Percentiles rank a stretch among this genome's conserved stretches.
Evolutionary conservation across 164 flowering plant species (phyloP).

Genomic region (Magnolia officinalis): DNA sequence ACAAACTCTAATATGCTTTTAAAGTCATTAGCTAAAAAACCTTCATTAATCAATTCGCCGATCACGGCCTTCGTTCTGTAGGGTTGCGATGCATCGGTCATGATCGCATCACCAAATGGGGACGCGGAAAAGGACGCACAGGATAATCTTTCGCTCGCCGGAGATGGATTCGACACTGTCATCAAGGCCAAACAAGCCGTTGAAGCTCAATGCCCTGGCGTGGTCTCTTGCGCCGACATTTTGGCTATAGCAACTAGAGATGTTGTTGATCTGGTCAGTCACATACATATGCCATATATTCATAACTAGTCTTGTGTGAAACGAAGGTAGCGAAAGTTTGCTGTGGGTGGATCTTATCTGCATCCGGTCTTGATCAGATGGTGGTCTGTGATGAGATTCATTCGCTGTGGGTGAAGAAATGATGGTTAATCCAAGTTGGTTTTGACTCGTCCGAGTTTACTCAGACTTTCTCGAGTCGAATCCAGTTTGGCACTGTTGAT

Average conservation of each 20-base stretch:
- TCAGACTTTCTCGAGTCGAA: too few relatives aligned
- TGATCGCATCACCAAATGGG: constrained; percentile 55
- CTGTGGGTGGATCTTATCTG: too few relatives aligned
- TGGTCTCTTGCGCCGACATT: constrained; percentile 81
- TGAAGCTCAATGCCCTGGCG: constrained; percentile 58
- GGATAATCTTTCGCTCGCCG: constrained; percentile 67
- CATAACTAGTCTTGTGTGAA: too few relatives aligned
- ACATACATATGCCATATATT: neutral
- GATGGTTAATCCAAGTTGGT: too few relatives aligned
- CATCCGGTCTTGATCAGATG: too few relatives aligned
- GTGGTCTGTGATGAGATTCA: too few relatives aligned
- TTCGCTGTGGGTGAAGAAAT: too few relatives aligned
- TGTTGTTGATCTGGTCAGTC: constrained; percentile 55
- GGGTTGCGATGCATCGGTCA: constrained; percentile 83
- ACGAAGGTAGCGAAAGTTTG: too few relatives aligned
- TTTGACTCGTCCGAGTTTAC: too few relatives aligned
- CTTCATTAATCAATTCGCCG: neutral
- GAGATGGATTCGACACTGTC: constrained; percentile 84
- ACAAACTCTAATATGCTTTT: too few relatives aligned
- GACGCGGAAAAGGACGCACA: constrained; percentile 73
- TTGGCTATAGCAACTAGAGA: constrained; percentile 72
- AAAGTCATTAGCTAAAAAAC: too few relatives aligned
- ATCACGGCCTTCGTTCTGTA: constrained; percentile 7
- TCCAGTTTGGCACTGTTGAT: too few relatives aligned
- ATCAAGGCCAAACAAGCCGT: constrained; percentile 65